phyloP scores from a whole-genome alignment of 1,284 basidiomycete species.

The Tilletiaria anomala region DNA sequence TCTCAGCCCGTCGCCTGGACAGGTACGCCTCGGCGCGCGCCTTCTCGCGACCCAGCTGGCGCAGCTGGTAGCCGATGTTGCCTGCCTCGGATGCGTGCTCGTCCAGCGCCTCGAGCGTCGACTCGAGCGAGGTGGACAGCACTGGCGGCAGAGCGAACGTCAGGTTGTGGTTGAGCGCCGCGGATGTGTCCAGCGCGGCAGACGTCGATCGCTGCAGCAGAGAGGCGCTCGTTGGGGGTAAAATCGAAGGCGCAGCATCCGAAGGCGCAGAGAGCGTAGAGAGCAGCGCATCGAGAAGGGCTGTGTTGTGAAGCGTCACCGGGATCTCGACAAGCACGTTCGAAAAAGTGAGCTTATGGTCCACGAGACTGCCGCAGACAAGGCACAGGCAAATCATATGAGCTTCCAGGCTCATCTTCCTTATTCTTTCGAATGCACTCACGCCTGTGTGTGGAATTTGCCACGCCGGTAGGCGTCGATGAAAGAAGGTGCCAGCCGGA shows the following conservation, averaged over 20 bases:
- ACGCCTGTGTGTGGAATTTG: constrained; percentile 78
- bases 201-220: constrained; percentile 9
- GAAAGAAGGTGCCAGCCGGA: constrained; percentile 68
- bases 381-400: constrained; percentile 1
- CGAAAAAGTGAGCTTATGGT: constrained; percentile 73
- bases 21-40: constrained; percentile 57
- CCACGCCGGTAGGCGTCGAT: constrained; percentile 69
- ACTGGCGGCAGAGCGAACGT: constrained; percentile 37
- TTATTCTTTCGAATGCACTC: constrained; percentile 28
- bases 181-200: constrained; percentile 18
- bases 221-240: constrained; percentile 18
- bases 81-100: constrained; percentile 41
- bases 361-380: constrained; percentile 55
- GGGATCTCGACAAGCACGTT: constrained; percentile 81
- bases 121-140: constrained; percentile 33
- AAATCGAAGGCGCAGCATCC: constrained; percentile 33
- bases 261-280: constrained; percentile 50
- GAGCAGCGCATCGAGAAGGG: constrained; percentile 73
- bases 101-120: constrained; percentile 35
- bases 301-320: constrained; percentile 70
- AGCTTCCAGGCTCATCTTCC: constrained; percentile 3
- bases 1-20: constrained; percentile 58
- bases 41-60: constrained; percentile 82
- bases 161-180: constrained; percentile 23
- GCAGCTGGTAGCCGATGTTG: constrained; percentile 77